A percentile compares a stretch with the other conserved stretches of the same genome.
These are phyloP conservation scores for Fusarium domesticum DNA, from an alignment of 2,329 filamentous ascomycete genomes.

Conservation along the genomic window DNA sequence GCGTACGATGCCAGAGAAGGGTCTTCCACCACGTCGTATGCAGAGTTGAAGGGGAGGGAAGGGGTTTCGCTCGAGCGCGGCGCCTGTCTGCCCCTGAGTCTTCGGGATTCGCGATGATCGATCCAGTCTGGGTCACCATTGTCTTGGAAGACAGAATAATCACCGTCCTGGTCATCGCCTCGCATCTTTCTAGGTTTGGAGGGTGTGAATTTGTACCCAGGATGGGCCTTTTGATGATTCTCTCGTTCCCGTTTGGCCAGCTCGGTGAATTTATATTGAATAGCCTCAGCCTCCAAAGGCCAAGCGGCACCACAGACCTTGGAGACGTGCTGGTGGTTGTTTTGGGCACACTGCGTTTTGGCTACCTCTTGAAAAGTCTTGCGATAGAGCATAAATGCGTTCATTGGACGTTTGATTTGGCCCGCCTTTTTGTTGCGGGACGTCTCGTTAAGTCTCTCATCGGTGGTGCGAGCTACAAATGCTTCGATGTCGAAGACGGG, in stretches of 20 bases:
- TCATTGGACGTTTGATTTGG: constrained; percentile 89
- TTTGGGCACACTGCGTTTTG: constrained; percentile 75
- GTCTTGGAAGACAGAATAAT: constrained; percentile 14
- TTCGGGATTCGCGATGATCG: constrained; percentile 8
- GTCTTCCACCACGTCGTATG: constrained; percentile 4
- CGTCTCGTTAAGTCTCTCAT: constrained; percentile 66
- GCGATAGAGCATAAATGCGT: constrained; percentile 96
- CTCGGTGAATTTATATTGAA: constrained; percentile 73
- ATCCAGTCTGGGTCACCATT: constrained; percentile 25
- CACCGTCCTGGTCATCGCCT: constrained; percentile 28
- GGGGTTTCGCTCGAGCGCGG: constrained; percentile 19
- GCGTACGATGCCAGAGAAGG: constrained; percentile 8
- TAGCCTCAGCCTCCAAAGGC: constrained; percentile 70
- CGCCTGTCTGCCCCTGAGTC: constrained; percentile 10
- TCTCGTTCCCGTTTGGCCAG: constrained; percentile 77
- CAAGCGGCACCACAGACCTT: constrained; percentile 83
- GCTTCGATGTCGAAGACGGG: constrained; percentile 73
- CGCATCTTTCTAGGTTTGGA: constrained; percentile 57
- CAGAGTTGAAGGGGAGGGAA: constrained; percentile 14
- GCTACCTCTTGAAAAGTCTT: constrained; percentile 87
- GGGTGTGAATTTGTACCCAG: constrained; percentile 91
- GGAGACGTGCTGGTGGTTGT: constrained; percentile 93
- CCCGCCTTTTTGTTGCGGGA: constrained; percentile 63
- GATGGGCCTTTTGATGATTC: constrained; percentile 82
- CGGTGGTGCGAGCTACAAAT: constrained; percentile 70